A percentile compares a stretch with the other conserved stretches of the same genome.
phyloP scores from a whole-genome alignment of 495 filamentous ascomycete genomes.

The Penicillium canariense region DNA sequence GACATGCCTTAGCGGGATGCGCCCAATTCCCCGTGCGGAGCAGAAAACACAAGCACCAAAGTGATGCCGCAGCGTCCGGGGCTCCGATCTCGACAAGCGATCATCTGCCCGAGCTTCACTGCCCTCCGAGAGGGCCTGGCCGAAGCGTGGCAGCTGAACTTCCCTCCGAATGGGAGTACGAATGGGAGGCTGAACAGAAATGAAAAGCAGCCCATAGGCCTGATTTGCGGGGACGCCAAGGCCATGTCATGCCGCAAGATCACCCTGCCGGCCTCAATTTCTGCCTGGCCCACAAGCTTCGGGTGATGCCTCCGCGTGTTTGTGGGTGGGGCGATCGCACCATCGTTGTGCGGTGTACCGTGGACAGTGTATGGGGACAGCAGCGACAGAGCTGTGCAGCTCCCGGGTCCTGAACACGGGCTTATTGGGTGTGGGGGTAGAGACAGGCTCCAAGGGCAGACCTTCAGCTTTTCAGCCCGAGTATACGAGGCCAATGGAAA shows the following conservation, averaged over 20 bases:
- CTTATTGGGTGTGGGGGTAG: neutral
- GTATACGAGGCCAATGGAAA: constrained; percentile 3
- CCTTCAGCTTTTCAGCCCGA: neutral
- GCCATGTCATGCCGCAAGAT: neutral
- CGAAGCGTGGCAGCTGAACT: neutral
- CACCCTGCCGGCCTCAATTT: neutral
- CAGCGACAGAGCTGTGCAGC: neutral
- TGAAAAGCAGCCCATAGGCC: neutral
- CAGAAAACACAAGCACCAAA: too few relatives aligned
- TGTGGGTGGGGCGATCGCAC: neutral
- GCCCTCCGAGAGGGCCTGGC: neutral
- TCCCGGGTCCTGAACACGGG: neutral
- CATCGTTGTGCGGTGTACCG: neutral
- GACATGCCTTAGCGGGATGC: too few relatives aligned
- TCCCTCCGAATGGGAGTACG: neutral
- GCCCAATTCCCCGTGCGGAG: too few relatives aligned
- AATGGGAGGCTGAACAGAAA: constrained; percentile 1
- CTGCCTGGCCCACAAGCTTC: neutral
- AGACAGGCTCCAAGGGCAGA: neutral
- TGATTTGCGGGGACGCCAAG: neutral
- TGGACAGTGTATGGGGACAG: too few relatives aligned
- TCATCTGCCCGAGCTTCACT: too few relatives aligned
- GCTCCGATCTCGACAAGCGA: too few relatives aligned
- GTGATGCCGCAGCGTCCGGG: too few relatives aligned
- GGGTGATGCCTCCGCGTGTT: neutral